These are phyloP conservation scores for Leccinum boreale DNA, from an alignment of 768 basidiomycete genomes.

Conservation along the genomic window DNA sequence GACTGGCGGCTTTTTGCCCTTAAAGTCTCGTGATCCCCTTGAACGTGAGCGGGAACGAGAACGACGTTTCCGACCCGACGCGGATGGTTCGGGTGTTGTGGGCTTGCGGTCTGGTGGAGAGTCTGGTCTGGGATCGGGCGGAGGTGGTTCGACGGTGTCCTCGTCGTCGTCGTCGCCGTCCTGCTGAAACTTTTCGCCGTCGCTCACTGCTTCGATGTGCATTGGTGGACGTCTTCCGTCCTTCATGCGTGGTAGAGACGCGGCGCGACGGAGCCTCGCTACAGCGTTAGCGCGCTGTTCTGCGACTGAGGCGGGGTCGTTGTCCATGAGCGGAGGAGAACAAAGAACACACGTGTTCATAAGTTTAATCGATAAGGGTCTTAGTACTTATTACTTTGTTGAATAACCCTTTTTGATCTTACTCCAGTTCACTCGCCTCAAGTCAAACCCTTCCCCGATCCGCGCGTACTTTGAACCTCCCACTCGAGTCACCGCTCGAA, in stretches of 20 bases:
- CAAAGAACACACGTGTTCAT: neutral
- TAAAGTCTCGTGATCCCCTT: conserved; percentile 68
- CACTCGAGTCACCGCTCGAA: conserved; percentile 51
- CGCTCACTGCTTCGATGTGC: conserved; percentile 80
- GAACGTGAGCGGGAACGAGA: conserved; percentile 65
- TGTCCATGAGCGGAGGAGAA: conserved; percentile 21
- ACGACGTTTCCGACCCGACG: conserved; percentile 55
- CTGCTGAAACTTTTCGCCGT: conserved; percentile 60
- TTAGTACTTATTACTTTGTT: too few species aligned
- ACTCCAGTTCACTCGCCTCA: conserved; percentile 42
- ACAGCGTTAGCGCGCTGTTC: conserved; percentile 87
- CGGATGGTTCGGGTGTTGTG: conserved; percentile 41
- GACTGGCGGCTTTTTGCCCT: conserved; percentile 52
- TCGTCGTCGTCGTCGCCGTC: conserved; percentile 33
- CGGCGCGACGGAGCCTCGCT: conserved; percentile 87
- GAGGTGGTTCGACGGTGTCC: conserved; percentile 6
- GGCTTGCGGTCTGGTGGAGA: conserved; percentile 29
- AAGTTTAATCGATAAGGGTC: too few species aligned
- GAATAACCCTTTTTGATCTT: conserved; percentile 6
- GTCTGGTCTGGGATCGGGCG: conserved; percentile 22
- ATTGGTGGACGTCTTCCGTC: conserved; percentile 85
- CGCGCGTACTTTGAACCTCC: conserved; percentile 47
- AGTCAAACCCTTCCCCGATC: conserved; percentile 44
- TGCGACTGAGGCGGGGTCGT: conserved; percentile 44
- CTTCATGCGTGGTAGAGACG: conserved; percentile 88